Percentiles rank a stretch among this genome's conserved stretches.
phyloP scores from a whole-genome alignment of 129 eudicot genomes.

The Pittosporum tobira region DNA sequence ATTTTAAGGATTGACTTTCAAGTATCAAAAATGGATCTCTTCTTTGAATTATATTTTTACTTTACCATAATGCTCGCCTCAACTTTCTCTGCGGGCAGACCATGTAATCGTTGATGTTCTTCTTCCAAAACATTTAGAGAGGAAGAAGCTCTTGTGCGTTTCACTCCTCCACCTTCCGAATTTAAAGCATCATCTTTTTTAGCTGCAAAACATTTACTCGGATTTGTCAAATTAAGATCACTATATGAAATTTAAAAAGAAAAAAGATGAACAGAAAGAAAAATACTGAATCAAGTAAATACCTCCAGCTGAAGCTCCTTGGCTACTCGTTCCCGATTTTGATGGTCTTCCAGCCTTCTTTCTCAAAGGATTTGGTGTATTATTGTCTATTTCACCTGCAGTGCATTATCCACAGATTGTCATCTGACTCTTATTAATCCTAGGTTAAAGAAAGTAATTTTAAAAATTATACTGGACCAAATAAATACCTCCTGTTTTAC shows the following conservation, averaged over 20 bases:
- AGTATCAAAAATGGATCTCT: too few relatives aligned
- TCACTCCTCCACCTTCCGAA: slow-evolving; percentile 30
- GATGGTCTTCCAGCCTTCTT: slow-evolving; percentile 25
- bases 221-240: background rate
- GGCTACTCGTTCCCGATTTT: slow-evolving; percentile 17
- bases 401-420: too few relatives aligned
- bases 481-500: too few relatives aligned
- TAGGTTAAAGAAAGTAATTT: too few relatives aligned
- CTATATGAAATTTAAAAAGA: background rate
- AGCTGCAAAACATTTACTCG: background rate
- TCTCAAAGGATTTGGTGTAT: slow-evolving; percentile 9
- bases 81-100: background rate
- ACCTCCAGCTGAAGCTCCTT: slow-evolving; percentile 23
- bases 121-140: slow-evolving; percentile 11
- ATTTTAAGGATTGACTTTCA: too few relatives aligned
- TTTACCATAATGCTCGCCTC: too few relatives aligned
- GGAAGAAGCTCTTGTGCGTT: slow-evolving; percentile 22
- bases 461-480: too few relatives aligned
- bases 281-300: too few relatives aligned
- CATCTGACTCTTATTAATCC: too few relatives aligned
- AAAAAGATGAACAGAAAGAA: too few relatives aligned
- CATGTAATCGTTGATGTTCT: slow-evolving; percentile 18
- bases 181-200: slow-evolving; percentile 13
- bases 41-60: too few relatives aligned
- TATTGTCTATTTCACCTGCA: slow-evolving; percentile 7